Evolutionary conservation across 139 green algal species (phyloP).

Genomic region (Prasinococcaceae sp.): DNA sequence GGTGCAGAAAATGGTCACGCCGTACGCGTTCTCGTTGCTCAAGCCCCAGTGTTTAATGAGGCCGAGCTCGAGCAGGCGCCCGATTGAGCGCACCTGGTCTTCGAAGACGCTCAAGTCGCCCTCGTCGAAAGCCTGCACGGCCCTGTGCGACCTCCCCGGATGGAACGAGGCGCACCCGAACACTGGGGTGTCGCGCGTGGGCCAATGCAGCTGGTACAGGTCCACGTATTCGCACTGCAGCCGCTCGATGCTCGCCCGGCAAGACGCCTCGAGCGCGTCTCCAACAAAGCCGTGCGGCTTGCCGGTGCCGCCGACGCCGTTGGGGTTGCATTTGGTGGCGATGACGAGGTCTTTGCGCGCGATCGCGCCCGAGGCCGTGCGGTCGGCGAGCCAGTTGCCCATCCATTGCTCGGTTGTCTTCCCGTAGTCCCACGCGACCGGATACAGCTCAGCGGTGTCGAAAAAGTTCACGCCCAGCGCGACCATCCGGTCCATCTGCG

Average conservation of each 20-base stretch:
- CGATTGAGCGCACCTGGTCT: conserved; percentile 32
- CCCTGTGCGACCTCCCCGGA: neutral
- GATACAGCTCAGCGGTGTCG: conserved; percentile 19
- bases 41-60: conserved; percentile 61
- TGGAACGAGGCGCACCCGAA: conserved; percentile 22
- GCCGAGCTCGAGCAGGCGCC: conserved; percentile 45
- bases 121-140: neutral
- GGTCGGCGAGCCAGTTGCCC: conserved; percentile 13
- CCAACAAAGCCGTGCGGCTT: neutral
- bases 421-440: conserved; percentile 11
- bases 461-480: conserved; percentile 17
- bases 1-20: conserved; percentile 38
- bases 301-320: neutral
- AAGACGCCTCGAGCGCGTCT: neutral
- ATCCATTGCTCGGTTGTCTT: conserved; percentile 16
- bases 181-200: conserved; percentile 41
- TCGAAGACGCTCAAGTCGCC: conserved; percentile 5
- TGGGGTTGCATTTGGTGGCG: conserved; percentile 8
- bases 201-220: conserved; percentile 31
- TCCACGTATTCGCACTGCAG: conserved; percentile 13
- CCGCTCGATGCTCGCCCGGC: neutral
- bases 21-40: conserved; percentile 62
- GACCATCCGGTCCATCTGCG: conserved; percentile 1
- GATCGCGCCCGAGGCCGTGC: neutral
- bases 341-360: conserved; percentile 6